These are phyloP conservation scores for Penicillium paxilli DNA, from an alignment of 495 filamentous ascomycete species.

Conservation along the genomic window DNA sequence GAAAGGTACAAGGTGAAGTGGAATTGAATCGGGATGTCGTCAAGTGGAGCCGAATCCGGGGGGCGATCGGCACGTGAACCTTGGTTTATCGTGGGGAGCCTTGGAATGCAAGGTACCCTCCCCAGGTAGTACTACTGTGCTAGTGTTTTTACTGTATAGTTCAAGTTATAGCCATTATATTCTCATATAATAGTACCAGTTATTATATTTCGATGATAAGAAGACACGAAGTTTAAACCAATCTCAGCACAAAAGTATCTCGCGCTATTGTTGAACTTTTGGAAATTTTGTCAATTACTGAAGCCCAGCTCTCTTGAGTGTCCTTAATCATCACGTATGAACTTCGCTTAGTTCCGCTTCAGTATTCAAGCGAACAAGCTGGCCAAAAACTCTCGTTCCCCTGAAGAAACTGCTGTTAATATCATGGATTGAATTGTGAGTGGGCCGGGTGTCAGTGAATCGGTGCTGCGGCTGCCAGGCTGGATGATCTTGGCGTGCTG, in stretches of 20 bases:
- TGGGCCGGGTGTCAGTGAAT: neutral
- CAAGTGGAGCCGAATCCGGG: constrained; percentile 1
- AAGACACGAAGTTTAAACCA: too few species aligned
- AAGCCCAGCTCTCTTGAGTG: too few species aligned
- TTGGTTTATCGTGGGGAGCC: neutral
- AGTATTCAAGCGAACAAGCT: constrained; percentile 1
- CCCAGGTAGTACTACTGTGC: neutral
- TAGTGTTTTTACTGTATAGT: too few species aligned
- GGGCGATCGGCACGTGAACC: constrained; percentile 17
- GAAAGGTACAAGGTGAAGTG: neutral
- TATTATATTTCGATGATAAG: too few species aligned
- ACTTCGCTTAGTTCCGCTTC: neutral
- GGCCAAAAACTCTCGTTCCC: constrained; percentile 20
- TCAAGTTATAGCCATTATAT: too few species aligned
- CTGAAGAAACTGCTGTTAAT: neutral
- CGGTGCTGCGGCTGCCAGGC: constrained; percentile 18
- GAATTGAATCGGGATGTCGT: neutral
- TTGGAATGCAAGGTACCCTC: neutral
- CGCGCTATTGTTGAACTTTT: too few species aligned
- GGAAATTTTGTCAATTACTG: too few species aligned
- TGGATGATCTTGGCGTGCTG: neutral
- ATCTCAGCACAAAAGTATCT: too few species aligned
- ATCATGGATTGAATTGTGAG: neutral
- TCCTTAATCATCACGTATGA: neutral
- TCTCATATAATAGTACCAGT: too few species aligned